Evolutionary conservation across 2,329 filamentous ascomycete species (phyloP).

Genomic region (Alternaria ventricosa): DNA sequence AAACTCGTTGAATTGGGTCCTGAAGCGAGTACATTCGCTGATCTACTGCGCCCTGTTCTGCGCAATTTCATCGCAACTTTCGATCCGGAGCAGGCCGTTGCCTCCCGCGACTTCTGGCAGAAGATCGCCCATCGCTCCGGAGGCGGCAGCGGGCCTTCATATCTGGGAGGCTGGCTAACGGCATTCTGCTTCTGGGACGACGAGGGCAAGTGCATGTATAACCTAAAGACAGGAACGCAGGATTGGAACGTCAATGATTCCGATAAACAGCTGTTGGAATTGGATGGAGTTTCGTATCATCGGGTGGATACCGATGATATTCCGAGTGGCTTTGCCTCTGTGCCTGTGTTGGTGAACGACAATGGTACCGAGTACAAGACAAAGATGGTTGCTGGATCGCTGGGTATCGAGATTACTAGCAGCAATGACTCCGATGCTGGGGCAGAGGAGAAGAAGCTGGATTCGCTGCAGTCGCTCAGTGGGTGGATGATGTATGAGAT

Average conservation of each 20-base stretch:
- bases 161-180: conserved; percentile 26
- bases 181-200: conserved; percentile 28
- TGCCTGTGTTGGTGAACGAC: conserved; percentile 19
- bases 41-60: conserved; percentile 17
- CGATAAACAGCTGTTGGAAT: neutral
- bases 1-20: conserved; percentile 14
- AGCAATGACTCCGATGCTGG: neutral
- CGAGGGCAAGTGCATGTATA: conserved; percentile 12
- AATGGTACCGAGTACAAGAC: conserved; percentile 9
- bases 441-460: conserved; percentile 3
- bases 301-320: conserved; percentile 8
- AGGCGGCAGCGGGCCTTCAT: neutral
- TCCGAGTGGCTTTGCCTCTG: conserved; percentile 6
- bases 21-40: conserved; percentile 11
- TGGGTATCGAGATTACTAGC: conserved; percentile 13
- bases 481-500: conserved; percentile 24
- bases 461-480: conserved; percentile 14
- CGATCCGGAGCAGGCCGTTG: conserved; percentile 1
- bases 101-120: conserved; percentile 18
- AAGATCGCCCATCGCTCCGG: conserved; percentile 5
- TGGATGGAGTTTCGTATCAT: conserved; percentile 12
- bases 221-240: neutral
- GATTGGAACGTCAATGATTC: neutral
- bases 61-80: conserved; percentile 20
- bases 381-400: conserved; percentile 20